Base-by-base conservation (phyloP, 495 filamentous ascomycete species). In the Podospora anserina region DNA sequence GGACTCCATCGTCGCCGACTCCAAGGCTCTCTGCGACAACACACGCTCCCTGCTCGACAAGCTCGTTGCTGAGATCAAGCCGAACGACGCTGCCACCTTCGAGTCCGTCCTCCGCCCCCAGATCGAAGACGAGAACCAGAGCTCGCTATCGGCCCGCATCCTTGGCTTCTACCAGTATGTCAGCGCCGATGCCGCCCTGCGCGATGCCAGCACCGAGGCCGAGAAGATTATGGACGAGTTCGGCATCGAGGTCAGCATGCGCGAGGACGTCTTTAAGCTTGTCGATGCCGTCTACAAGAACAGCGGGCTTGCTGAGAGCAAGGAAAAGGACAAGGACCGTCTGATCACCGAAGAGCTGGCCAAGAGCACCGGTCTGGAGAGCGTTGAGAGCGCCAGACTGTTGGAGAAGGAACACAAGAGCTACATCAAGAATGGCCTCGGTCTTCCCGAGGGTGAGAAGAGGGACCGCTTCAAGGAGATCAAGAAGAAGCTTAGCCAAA, bases 101-200 rank as follows among this genome's bases (percentile, higher is more conserved):
- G 83, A 83, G 44, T 87, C 86, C 28, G 85, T 90, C 28, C 44
- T 94, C 57, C 78, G 79, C n/a, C 88, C 88, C 7, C 84, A 91
- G 69, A 85, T 85, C 57, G 79, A 87, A 39, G 88, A 92, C 73
- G 90, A 94, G 80, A 89, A 94, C 71, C 71, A 76, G 9, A 83
- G 83, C 70, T 81, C 81, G 0, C 81, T 92, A 16, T 84, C 86
- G 69, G 77, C 82, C 32, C 84, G 88, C 60, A 88, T 92, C 64
- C 79, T 92, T 34, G 81, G 81, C 70, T 95, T 95, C 76, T 95
- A 94, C 78, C 91, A 94, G 77, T 88, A 92, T 61, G 90, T 94
- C 13, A 91, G 89, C 28, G 85, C 83, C 15, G 82, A 92, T 72
- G 82, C 85, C 72, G 86, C 82, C 44, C 85, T 96, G 27, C 87